Evolutionary conservation across 352 stramenopile species (phyloP).

Genomic region (Globisporangium emineosum): DNA sequence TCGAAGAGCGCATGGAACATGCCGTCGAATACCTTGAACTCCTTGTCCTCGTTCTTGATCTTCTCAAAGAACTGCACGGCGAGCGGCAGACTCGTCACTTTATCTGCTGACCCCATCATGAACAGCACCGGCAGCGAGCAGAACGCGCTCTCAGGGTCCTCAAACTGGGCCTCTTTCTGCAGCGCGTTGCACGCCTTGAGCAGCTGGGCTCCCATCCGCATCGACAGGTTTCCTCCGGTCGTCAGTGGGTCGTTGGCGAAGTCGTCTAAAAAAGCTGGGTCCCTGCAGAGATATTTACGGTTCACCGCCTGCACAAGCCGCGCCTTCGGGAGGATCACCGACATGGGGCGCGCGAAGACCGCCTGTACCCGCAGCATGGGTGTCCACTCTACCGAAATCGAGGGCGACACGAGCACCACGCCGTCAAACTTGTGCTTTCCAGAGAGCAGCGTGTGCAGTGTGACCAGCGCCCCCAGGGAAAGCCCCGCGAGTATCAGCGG

Average conservation of each 20-base stretch:
- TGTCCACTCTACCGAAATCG: slow-evolving; percentile 7
- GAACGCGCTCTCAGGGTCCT: slow-evolving; percentile 23
- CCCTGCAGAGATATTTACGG: slow-evolving; percentile 18
- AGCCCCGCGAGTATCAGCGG: slow-evolving; percentile 2
- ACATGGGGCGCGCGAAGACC: slow-evolving; percentile 14
- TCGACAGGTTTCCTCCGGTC: slow-evolving; percentile 27
- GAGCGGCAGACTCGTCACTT: slow-evolving; percentile 38
- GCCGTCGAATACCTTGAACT: slow-evolving; percentile 47
- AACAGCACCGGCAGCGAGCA: slow-evolving; percentile 25
- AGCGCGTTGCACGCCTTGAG: slow-evolving; percentile 32
- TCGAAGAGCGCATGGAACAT: slow-evolving; percentile 58
- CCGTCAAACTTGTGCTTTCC: slow-evolving; percentile 5
- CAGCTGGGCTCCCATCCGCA: slow-evolving; percentile 33
- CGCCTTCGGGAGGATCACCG: slow-evolving; percentile 17
- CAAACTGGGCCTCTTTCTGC: slow-evolving; percentile 23
- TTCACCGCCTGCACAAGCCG: slow-evolving; percentile 31
- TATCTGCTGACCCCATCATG: slow-evolving; percentile 43
- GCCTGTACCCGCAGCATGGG: slow-evolving; percentile 5
- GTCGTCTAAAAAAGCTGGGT: slow-evolving; percentile 27
- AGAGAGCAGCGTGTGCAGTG: slow-evolving; percentile 10
- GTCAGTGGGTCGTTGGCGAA: slow-evolving; percentile 3
- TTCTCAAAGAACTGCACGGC: slow-evolving; percentile 38
- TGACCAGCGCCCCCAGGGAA: background rate
- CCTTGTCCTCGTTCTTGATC: slow-evolving; percentile 41
- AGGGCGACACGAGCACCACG: slow-evolving; percentile 2